phyloP scores from a whole-genome alignment of 176 grass and related monocot species.

The Cenchrus americanus region DNA sequence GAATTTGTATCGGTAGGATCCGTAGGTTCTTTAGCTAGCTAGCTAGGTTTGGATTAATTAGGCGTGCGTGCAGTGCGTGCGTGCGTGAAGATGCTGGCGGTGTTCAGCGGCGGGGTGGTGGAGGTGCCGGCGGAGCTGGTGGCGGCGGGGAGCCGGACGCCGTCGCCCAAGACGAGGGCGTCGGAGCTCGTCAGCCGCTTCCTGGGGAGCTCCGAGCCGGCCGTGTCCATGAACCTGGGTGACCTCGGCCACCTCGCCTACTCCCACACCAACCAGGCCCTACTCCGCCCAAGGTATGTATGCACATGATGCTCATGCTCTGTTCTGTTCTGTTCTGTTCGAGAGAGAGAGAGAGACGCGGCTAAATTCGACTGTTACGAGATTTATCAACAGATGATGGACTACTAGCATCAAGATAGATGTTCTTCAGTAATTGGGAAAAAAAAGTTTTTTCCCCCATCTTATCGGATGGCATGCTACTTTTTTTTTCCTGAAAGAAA shows the following conservation, averaged over 20 bases:
- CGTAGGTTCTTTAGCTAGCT: not conserved
- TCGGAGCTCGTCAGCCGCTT: slow-evolving; percentile 74
- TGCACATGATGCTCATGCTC: not conserved
- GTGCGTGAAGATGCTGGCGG: slow-evolving; percentile 64
- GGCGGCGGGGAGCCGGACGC: slow-evolving; percentile 87
- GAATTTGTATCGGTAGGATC: not conserved
- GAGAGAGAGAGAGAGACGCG: no score
- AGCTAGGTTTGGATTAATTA: not conserved
- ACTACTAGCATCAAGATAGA: no score
- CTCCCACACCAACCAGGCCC: slow-evolving; percentile 75
- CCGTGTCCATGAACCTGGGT: slow-evolving; percentile 70
- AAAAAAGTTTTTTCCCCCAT: not conserved
- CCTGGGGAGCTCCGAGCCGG: slow-evolving; percentile 49
- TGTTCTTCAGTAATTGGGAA: not conserved
- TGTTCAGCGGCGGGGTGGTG: slow-evolving; percentile 92
- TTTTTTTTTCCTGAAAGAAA: slow-evolving; percentile 7
- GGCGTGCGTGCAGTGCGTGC: not conserved
- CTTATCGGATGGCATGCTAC: slow-evolving; percentile 9
- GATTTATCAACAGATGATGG: not conserved
- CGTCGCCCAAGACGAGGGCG: slow-evolving; percentile 87
- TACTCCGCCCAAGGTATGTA: slow-evolving; percentile 69
- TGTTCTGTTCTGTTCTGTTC: no score
- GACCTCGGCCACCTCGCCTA: slow-evolving; percentile 66
- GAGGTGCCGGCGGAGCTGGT: slow-evolving; percentile 86
- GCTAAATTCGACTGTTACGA: not conserved